phyloP scores from a whole-genome alignment of 257 asterid genomes.

The Solanum medicagineum region DNA sequence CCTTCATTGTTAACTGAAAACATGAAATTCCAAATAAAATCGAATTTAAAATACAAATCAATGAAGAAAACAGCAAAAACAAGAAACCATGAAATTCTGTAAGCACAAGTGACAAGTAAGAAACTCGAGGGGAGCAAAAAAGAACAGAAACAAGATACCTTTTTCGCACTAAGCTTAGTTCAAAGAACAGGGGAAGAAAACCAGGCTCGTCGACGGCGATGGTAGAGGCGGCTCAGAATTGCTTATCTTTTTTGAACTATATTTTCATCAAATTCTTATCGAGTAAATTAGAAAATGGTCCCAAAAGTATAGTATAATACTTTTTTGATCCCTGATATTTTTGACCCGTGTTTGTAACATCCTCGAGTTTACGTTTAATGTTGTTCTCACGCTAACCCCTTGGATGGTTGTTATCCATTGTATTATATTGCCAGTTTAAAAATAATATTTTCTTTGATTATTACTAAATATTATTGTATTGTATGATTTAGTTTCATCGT shows the following conservation, averaged over 20 bases:
- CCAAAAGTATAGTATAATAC: neutral
- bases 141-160: too few species aligned
- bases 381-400: neutral
- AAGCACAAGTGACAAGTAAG: neutral
- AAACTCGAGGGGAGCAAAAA: neutral
- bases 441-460: too few species aligned
- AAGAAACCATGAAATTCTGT: neutral
- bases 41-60: neutral
- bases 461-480: too few species aligned
- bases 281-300: neutral
- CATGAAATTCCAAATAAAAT: neutral
- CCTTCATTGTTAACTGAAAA: slow-evolving; percentile 42
- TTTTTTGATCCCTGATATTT: neutral
- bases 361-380: neutral
- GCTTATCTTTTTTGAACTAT: neutral
- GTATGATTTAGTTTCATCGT: too few species aligned
- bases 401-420: too few species aligned
- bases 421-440: too few species aligned
- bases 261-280: neutral
- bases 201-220: neutral
- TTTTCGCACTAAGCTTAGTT: neutral
- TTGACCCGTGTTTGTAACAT: neutral
- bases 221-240: neutral
- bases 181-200: neutral
- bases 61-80: too few species aligned